Base-by-base conservation (phyloP, 1,284 basidiomycete species). In the Cryptococcus depauperatus region DNA sequence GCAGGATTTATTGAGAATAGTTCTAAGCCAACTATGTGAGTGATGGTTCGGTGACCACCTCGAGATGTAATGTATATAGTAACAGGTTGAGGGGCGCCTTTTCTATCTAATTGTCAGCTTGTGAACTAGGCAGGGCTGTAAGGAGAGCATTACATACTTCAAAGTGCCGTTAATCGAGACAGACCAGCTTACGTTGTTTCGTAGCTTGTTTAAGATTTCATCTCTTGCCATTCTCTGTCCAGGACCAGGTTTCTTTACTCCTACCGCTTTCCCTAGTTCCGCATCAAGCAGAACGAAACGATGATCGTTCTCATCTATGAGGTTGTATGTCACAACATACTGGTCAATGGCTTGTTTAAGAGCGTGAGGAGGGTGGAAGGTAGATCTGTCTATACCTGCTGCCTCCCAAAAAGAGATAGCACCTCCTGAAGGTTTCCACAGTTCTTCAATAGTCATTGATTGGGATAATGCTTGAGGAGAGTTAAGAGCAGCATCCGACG, bases 1-100 rank as follows among this genome's bases (percentile, higher is more conserved):
- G 86, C 82, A 1, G 79, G 76, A 29, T 78, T 72, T 19, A 88
- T 68, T 4, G 77, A 75, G 66, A 83, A 92, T 0, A 80, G 75
- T 61, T 93, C 89, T 51, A 85, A 83, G 0, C 83, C 82, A 0
- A 80, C 80, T 35, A 90, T 75, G 38, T 84, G 71, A 3, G 89
- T 93, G 40, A 79, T 80, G 19, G 80, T 79, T 68, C 85, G 84
- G 35, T 82, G 75, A 4, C 85, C 84, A 62, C 85, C 83, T 19
- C 86, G 76, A 16, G 79, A 72, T 70, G 86, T 89, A 42, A 79
- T 76, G 4, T 73, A 65, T 16, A 92, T 76, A 5, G 77, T 76
- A 38, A 92, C 77, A 0, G 84, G 80, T 43, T 77, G 78, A 35
- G 88, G 65, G 9, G 74, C 66, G 10, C 88, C 87, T 67, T 90